These are phyloP conservation scores for Pilaira anomala DNA, from an alignment of 192 early-diverging fungal genomes.

Conservation along the genomic window DNA sequence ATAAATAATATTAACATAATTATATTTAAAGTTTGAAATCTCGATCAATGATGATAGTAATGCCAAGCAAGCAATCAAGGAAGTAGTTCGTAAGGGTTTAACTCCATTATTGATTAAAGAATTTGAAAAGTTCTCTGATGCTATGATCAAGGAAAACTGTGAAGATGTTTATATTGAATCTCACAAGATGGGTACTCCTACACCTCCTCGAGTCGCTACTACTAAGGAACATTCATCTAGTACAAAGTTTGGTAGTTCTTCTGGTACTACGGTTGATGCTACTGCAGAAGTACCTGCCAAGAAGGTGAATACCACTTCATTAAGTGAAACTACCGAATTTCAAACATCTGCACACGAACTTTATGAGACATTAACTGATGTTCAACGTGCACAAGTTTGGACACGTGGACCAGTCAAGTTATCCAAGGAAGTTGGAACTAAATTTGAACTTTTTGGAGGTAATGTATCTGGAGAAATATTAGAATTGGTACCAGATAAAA, in stretches of 20 bases:
- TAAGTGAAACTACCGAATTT: constrained; percentile 81
- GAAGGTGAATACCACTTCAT: constrained; percentile 58
- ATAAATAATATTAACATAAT: neutral
- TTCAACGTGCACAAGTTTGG: constrained; percentile 74
- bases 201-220: constrained; percentile 33
- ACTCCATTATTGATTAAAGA: constrained; percentile 55
- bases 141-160: constrained; percentile 56
- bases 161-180: constrained; percentile 84
- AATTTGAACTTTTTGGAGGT: constrained; percentile 82
- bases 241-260: constrained; percentile 3
- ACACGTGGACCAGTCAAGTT: constrained; percentile 60
- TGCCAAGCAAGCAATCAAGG: constrained; percentile 45
- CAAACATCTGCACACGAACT: constrained; percentile 78
- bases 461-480: constrained; percentile 81
- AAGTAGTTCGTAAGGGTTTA: constrained; percentile 64
- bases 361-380: constrained; percentile 76
- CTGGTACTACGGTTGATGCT: constrained; percentile 10
- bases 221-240: constrained; percentile 15
- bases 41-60: constrained; percentile 10
- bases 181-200: constrained; percentile 35
- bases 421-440: constrained; percentile 42
- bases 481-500: constrained; percentile 70
- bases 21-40: neutral
- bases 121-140: constrained; percentile 61
- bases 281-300: constrained; percentile 17